These are phyloP conservation scores for Elongisporangium prolatum DNA, from an alignment of 352 stramenopile genomes.

Conservation along the genomic window DNA sequence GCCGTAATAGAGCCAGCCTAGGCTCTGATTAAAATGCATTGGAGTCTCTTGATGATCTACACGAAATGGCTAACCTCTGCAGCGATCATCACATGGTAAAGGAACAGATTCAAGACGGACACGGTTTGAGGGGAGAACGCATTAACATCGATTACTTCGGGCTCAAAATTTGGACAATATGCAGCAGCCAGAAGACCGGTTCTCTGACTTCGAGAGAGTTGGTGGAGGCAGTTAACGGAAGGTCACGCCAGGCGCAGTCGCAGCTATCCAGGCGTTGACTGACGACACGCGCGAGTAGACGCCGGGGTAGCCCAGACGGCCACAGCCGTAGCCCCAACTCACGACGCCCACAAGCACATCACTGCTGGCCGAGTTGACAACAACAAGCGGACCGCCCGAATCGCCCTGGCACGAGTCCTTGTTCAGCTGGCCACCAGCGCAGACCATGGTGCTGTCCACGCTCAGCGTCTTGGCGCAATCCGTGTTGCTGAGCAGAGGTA, in stretches of 20 bases:
- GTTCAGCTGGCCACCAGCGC: conserved; percentile 30
- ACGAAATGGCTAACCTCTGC: no score
- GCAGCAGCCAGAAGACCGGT: background rate
- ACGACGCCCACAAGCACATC: conserved; percentile 53
- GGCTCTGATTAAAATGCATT: no score
- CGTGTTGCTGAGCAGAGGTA: conserved; percentile 32
- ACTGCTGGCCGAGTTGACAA: conserved; percentile 15
- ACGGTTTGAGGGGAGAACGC: background rate
- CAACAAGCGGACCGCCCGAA: conserved; percentile 45
- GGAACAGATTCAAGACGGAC: no score
- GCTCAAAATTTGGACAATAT: background rate
- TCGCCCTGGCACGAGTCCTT: conserved; percentile 55
- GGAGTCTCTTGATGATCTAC: no score
- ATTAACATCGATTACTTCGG: background rate
- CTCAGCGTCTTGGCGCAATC: conserved; percentile 21
- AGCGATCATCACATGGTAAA: no score
- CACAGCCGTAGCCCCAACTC: conserved; percentile 60
- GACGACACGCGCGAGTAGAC: conserved; percentile 53
- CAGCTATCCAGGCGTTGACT: conserved; percentile 36
- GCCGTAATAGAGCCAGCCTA: no score
- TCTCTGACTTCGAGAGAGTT: background rate
- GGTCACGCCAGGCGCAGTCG: conserved; percentile 6
- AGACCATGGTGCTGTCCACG: conserved; percentile 50
- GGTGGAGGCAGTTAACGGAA: conserved; percentile 12
- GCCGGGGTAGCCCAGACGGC: conserved; percentile 34